Evolutionary conservation across 345 rosid genomes (phyloP).

Genomic region (Kernera saxatilis): DNA sequence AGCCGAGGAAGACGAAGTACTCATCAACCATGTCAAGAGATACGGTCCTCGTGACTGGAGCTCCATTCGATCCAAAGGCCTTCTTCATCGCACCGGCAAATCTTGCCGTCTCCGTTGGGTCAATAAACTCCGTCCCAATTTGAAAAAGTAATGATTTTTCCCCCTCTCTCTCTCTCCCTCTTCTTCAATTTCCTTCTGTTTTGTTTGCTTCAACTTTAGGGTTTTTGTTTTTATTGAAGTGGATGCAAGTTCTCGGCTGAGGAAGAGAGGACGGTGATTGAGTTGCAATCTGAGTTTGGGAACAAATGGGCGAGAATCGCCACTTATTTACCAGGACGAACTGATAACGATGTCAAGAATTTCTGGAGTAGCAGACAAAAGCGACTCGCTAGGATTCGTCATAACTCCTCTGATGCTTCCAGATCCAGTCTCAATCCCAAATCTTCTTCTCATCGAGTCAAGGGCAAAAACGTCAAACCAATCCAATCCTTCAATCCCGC

Average conservation of each 20-base stretch:
- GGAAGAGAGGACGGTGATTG: constrained; percentile 87
- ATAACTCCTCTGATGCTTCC: constrained; percentile 37
- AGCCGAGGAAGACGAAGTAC: constrained; percentile 80
- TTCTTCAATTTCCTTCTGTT: not conserved
- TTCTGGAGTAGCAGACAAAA: constrained; percentile 96
- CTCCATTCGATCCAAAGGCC: constrained; percentile 99
- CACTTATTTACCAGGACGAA: constrained; percentile 71
- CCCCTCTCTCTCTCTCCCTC: not conserved
- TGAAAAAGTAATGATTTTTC: constrained; percentile 48
- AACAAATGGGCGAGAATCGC: constrained; percentile 98
- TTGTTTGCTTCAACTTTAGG: not conserved
- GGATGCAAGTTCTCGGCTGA: constrained; percentile 88
- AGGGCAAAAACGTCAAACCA: constrained; percentile 15
- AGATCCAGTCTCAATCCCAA: constrained; percentile 25
- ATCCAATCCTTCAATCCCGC: not conserved
- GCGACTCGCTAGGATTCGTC: constrained; percentile 70
- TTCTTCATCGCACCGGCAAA: constrained; percentile 78
- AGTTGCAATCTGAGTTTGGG: constrained; percentile 75
- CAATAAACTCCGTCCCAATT: constrained; percentile 88
- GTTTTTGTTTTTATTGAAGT: constrained; percentile 18
- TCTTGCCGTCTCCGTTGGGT: constrained; percentile 99
- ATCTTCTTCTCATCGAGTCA: constrained; percentile 7
- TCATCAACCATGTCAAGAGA: constrained; percentile 60
- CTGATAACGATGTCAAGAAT: constrained; percentile 93
- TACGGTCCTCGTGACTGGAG: constrained; percentile 97